phyloP scores from a whole-genome alignment of 495 filamentous ascomycete species.

The Tirmania nivea region DNA sequence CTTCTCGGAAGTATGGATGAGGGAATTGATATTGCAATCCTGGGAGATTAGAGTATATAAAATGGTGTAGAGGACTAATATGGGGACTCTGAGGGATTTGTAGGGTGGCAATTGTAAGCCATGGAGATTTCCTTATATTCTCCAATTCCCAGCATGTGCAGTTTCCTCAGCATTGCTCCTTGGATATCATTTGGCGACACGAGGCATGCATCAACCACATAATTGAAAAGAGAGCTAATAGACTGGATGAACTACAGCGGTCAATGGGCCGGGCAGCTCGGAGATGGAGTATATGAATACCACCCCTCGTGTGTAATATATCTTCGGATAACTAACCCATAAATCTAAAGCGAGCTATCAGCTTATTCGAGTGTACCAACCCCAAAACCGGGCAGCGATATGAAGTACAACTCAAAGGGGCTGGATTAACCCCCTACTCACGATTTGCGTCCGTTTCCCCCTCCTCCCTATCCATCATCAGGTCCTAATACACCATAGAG shows the following conservation, averaged over 20 bases:
- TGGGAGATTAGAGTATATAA: background rate
- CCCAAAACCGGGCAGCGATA: constrained; percentile 47
- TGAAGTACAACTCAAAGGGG: constrained; percentile 85
- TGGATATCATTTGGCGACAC: too few relatives aligned
- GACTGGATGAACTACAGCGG: constrained; percentile 21
- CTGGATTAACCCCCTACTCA: constrained; percentile 79
- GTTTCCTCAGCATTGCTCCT: too few relatives aligned
- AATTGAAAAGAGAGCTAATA: too few relatives aligned
- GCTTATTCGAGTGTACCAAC: constrained; percentile 75
- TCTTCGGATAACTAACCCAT: background rate
- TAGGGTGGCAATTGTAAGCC: constrained; percentile 36
- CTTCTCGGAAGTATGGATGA: background rate
- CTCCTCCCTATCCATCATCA: too few relatives aligned
- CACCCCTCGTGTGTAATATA: too few relatives aligned
- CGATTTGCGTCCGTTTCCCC: constrained; percentile 42
- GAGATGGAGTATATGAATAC: constrained; percentile 38
- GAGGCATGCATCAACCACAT: too few relatives aligned
- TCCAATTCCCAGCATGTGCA: background rate
- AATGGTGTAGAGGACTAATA: background rate
- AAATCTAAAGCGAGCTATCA: constrained; percentile 45
- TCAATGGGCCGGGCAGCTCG: constrained; percentile 85
- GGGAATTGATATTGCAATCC: background rate
- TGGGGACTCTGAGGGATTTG: background rate
- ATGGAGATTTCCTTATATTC: background rate
- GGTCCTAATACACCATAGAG: constrained; percentile 13